Conservation (phyloP, 305 asterid species). For the Fraxinus floribunda region DNA sequence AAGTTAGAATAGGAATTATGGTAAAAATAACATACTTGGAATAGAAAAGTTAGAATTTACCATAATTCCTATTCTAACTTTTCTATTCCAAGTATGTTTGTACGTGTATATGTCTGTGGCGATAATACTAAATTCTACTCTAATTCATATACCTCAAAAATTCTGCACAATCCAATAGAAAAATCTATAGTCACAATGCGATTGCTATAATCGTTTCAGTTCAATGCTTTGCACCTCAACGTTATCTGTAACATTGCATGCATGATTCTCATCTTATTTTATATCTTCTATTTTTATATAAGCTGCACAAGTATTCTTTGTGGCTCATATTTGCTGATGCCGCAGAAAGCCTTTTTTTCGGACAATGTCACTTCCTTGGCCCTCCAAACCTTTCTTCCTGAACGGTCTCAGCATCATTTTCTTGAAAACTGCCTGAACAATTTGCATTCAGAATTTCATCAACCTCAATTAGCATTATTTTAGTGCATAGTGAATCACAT, state of each 20-base stretch:
- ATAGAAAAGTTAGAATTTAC: background rate
- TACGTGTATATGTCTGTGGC: background rate
- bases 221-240: background rate
- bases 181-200: background rate
- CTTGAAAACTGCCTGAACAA: background rate
- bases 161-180: background rate
- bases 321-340: background rate
- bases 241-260: background rate
- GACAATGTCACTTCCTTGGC: background rate
- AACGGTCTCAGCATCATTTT: background rate
- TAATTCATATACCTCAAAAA: background rate
- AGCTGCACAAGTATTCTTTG: background rate
- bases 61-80: too few species aligned
- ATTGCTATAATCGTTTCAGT: background rate
- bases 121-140: background rate
- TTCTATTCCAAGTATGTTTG: background rate
- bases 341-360: background rate
- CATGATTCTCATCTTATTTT: background rate
- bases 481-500: background rate
- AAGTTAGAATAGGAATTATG: too few species aligned
- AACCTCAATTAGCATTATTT: background rate
- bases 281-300: background rate
- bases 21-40: too few species aligned
- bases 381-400: background rate
- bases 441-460: background rate